A percentile compares a stretch with the other conserved stretches of the same genome.
Evolutionary conservation across 139 green algal genomes (phyloP).

Genomic region (Edaphochlamys debaryana): DNA sequence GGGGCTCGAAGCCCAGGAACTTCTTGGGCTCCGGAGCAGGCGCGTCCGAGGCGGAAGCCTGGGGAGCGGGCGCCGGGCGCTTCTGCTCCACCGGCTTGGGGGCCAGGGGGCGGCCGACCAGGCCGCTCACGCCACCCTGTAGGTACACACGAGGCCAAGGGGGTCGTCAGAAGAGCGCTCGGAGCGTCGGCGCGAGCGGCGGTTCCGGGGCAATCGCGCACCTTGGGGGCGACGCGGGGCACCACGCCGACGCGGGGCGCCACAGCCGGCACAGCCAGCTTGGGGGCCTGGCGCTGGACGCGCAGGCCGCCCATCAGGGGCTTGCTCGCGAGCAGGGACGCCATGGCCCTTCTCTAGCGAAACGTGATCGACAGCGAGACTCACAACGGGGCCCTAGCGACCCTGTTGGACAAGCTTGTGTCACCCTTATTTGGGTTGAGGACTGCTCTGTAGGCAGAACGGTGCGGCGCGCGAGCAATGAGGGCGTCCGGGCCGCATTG

Average conservation of each 20-base stretch:
- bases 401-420: background rate
- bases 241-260: conserved; percentile 12
- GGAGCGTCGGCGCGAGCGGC: background rate
- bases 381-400: background rate
- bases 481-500: no score
- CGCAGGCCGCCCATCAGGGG: conserved; percentile 36
- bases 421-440: no score
- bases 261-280: conserved; percentile 23
- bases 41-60: conserved; percentile 33
- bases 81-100: conserved; percentile 47
- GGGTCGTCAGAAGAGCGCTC: background rate
- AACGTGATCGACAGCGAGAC: background rate
- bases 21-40: conserved; percentile 53
- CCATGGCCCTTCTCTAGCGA: background rate
- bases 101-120: conserved; percentile 9
- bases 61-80: conserved; percentile 30
- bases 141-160: no score
- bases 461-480: no score
- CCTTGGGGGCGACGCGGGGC: conserved; percentile 19
- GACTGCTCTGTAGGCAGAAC: no score
- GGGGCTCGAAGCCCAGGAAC: conserved; percentile 65
- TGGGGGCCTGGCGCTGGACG: conserved; percentile 13
- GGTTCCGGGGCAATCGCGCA: background rate
- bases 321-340: conserved; percentile 1
- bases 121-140: conserved; percentile 27